These are phyloP conservation scores for Pseudomonodictys pantanalensis DNA, from an alignment of 495 filamentous ascomycete species.

Conservation along the genomic window DNA sequence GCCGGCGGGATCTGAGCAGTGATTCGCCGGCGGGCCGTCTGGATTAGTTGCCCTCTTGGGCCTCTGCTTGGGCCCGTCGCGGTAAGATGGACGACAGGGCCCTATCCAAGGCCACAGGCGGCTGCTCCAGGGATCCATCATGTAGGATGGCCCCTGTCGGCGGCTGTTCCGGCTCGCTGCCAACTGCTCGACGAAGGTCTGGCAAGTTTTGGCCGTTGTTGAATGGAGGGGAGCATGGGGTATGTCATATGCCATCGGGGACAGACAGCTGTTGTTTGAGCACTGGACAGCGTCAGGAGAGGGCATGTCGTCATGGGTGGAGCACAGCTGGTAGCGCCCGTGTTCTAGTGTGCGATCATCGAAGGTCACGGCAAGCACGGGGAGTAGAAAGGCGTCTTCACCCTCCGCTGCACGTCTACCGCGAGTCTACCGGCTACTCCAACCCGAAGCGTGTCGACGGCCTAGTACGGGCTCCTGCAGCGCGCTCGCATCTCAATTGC, in stretches of 20 bases:
- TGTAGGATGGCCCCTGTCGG: background rate
- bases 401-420: background rate
- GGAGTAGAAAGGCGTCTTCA: background rate
- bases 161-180: background rate
- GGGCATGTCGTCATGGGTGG: conserved; percentile 20
- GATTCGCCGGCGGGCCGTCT: conserved; percentile 3
- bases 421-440: background rate
- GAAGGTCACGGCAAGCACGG: conserved; percentile 14
- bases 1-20: background rate
- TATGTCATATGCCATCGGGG: background rate
- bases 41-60: too few species aligned
- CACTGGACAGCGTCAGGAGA: background rate
- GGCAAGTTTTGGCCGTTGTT: conserved; percentile 18
- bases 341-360: background rate
- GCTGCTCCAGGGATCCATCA: background rate
- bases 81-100: conserved; percentile 16
- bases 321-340: background rate
- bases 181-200: background rate
- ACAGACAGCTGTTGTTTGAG: background rate
- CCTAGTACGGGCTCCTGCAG: too few species aligned
- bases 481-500: too few species aligned
- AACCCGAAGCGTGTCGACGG: background rate
- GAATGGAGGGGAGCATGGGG: background rate
- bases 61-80: too few species aligned
- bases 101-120: conserved; percentile 14